Conservation (phyloP, 306 rosid genomes). For the Lupinus albus region DNA sequence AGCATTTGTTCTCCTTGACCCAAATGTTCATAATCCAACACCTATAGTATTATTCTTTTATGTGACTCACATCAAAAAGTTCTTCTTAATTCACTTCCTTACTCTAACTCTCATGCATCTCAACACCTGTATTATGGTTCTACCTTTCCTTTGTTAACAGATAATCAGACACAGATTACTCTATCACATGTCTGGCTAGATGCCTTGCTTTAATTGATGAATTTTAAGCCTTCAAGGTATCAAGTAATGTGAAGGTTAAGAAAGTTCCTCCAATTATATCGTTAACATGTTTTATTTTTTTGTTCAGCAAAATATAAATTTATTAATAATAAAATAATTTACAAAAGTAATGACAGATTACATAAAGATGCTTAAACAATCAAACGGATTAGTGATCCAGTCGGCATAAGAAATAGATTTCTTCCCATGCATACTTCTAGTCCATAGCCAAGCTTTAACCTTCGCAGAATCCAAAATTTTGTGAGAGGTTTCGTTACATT, state of each 20-base stretch:
- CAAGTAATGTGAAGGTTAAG: slow-evolving; percentile 6
- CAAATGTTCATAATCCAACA: slow-evolving; percentile 33
- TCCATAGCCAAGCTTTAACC: too few relatives aligned
- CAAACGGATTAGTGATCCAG: too few relatives aligned
- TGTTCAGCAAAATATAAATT: too few relatives aligned
- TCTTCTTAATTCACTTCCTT: slow-evolving; percentile 15
- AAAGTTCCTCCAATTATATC: background rate
- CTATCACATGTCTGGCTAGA: slow-evolving; percentile 2
- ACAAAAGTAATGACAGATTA: too few relatives aligned
- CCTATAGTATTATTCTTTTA: slow-evolving; percentile 34
- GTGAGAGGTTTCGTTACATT: too few relatives aligned
- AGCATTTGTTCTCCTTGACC: slow-evolving; percentile 34
- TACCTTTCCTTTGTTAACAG: slow-evolving; percentile 17
- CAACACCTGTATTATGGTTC: slow-evolving; percentile 31
- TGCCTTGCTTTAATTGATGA: slow-evolving; percentile 38
- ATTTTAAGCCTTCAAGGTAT: background rate
- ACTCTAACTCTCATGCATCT: slow-evolving; percentile 41
- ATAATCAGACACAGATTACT: slow-evolving; percentile 24
- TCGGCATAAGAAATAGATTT: too few relatives aligned
- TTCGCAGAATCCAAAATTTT: too few relatives aligned
- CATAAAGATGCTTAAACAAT: too few relatives aligned
- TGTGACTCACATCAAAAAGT: slow-evolving; percentile 25
- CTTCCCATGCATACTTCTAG: too few relatives aligned
- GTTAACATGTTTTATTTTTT: background rate
- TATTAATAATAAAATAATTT: too few relatives aligned